Percentiles rank a stretch among this genome's conserved stretches.
Evolutionary conservation across 106 monocot genomes (phyloP).

Genomic region (Dendrobium officinale): DNA sequence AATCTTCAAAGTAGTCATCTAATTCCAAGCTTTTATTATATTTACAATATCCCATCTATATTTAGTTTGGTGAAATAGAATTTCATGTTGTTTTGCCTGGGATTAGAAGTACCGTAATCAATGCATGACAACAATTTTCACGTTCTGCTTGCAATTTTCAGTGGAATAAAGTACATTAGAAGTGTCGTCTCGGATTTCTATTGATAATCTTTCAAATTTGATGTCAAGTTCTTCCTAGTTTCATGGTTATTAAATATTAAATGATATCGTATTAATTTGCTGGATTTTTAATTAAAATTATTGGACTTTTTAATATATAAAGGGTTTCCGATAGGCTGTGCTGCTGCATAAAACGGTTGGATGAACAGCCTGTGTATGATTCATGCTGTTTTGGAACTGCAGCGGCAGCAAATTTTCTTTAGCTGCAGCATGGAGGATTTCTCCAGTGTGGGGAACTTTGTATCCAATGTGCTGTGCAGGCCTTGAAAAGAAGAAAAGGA

Average conservation of each 20-base stretch:
- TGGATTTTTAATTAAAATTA: background rate
- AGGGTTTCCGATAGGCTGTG: background rate
- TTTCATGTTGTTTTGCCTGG: background rate
- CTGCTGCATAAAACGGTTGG: background rate
- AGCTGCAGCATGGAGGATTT: background rate
- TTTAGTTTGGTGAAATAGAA: background rate
- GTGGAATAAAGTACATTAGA: too few species aligned
- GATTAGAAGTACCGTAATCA: background rate
- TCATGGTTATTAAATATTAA: background rate
- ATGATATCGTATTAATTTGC: background rate
- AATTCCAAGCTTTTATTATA: background rate
- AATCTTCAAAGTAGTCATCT: background rate
- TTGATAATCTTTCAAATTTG: background rate
- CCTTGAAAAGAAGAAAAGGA: background rate
- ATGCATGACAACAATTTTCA: background rate
- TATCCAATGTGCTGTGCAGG: background rate
- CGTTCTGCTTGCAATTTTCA: background rate
- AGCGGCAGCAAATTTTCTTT: background rate
- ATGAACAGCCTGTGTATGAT: background rate
- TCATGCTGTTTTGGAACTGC: background rate
- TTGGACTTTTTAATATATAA: background rate
- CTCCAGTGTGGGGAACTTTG: background rate
- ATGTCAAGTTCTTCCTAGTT: background rate
- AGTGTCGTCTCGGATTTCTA: background rate
- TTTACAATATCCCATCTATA: background rate